Evolutionary conservation across 176 grass and related monocot species (phyloP).

Genomic region (Miscanthus lutarioriparius): DNA sequence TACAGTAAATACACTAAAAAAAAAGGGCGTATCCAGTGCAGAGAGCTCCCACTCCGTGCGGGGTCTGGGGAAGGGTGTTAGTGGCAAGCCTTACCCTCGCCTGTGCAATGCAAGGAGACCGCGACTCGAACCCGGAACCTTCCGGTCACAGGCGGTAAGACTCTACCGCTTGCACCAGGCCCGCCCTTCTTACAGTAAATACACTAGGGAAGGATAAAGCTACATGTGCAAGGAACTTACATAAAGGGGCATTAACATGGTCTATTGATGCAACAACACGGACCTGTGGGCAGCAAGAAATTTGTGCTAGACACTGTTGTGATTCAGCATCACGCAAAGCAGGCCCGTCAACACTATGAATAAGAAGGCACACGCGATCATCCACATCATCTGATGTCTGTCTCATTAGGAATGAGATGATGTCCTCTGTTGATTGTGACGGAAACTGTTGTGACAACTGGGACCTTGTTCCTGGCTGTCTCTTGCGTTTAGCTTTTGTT

Average conservation of each 20-base stretch:
- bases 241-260: conserved; percentile 86
- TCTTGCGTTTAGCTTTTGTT: conserved; percentile 56
- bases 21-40: too few relatives aligned
- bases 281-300: conserved; percentile 76
- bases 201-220: not conserved
- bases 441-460: conserved; percentile 48
- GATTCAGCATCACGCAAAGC: conserved; percentile 76
- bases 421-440: conserved; percentile 74
- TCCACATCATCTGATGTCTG: conserved; percentile 48
- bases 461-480: conserved; percentile 49
- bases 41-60: too few relatives aligned
- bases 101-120: too few relatives aligned
- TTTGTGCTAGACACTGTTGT: conserved; percentile 74
- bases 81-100: too few relatives aligned
- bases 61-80: too few relatives aligned
- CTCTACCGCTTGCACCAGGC: too few relatives aligned
- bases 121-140: too few relatives aligned
- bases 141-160: too few relatives aligned
- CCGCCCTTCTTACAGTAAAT: conserved; percentile 32
- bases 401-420: conserved; percentile 68
- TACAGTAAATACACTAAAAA: conserved; percentile 23
- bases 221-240: conserved; percentile 58
- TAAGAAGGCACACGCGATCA: conserved; percentile 58
- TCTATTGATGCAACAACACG: conserved; percentile 76
- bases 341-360: conserved; percentile 95